Evolutionary conservation across 257 asterid species (phyloP), one percentile per base, ranked within the genome.

Genomic region (Salvia rosmarinus): DNA sequence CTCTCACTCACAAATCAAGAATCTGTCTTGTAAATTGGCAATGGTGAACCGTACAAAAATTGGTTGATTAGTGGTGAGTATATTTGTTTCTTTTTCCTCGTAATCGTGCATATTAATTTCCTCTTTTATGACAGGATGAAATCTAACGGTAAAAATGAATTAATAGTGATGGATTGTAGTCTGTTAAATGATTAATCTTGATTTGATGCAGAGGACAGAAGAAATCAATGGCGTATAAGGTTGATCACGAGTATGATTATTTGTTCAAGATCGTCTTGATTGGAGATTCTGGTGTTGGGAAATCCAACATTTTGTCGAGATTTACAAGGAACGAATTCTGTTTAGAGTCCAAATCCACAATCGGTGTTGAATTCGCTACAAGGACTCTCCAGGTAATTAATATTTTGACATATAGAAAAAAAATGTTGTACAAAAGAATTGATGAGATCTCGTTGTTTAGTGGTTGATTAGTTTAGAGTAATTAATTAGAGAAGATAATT

Each of bases 281-380:
- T 35, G 85, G 85, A 69, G 85, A 81, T 30, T 81, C 82, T 0
- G 85, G 85, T 14, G 85, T 81, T 0, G 85, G 85, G 16, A 81
- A 81, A 67, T 77, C 85, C 25, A 82, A 82, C 23, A 82, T 82
- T 39, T 68, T 82, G 69, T 82, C 87, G 0, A 82, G 87, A 75
- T 83, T 83, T 57, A 83, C 87, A 0, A 32, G 87, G 4, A 83
- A 83, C 60, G 87, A 83, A 61, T 83, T 82, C 37, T 80, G 81
- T 40, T 52, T 83, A 64, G 87, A 83, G 44, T 83, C 87, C 37
- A 82, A 82, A 77, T 82, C 87, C 49, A 82, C 87, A 46, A 79
- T 82, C 3, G 87, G 87, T 16, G 87, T 83, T 32, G 87, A 83
- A 61, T 83, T 83, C 39, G 87, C 87, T 7, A 83, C 87, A 0